Conservation (phyloP, 2,329 filamentous ascomycete genomes). For the Periglandula ipomoeae region DNA sequence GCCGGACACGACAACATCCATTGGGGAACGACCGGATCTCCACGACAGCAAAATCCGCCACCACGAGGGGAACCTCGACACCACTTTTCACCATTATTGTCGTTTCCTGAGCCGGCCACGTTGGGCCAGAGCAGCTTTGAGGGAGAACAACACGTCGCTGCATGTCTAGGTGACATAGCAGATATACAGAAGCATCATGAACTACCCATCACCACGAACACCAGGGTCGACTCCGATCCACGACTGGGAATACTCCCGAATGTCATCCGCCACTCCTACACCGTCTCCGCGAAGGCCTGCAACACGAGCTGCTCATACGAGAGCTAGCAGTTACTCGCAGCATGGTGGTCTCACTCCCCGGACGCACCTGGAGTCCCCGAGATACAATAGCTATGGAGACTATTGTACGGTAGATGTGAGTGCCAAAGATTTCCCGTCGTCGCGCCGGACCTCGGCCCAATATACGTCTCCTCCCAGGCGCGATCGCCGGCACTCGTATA, state of each 20-base stretch:
- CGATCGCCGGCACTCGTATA: constrained; percentile 48
- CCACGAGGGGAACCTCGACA: constrained; percentile 3
- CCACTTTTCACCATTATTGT: neutral
- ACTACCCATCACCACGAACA: constrained; percentile 30
- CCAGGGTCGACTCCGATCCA: constrained; percentile 38
- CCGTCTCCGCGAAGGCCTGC: constrained; percentile 48
- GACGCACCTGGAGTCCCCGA: constrained; percentile 45
- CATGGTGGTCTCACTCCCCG: constrained; percentile 30
- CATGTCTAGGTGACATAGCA: constrained; percentile 24
- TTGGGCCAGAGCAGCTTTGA: constrained; percentile 2
- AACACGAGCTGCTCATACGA: constrained; percentile 36
- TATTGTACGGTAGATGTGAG: constrained; percentile 61
- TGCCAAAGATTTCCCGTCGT: constrained; percentile 42
- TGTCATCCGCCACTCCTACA: constrained; percentile 46
- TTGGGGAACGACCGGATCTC: neutral
- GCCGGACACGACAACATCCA: neutral
- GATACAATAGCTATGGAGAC: constrained; percentile 53
- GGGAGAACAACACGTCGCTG: constrained; percentile 3
- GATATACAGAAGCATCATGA: constrained; percentile 29
- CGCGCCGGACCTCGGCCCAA: constrained; percentile 28
- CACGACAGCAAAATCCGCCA: neutral
- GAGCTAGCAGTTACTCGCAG: constrained; percentile 30
- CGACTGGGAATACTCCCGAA: constrained; percentile 44
- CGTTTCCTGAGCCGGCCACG: constrained; percentile 10
- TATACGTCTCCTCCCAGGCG: constrained; percentile 29